Base-by-base conservation (phyloP, 805 yeast species). In the Zygosaccharomyces bailii region DNA sequence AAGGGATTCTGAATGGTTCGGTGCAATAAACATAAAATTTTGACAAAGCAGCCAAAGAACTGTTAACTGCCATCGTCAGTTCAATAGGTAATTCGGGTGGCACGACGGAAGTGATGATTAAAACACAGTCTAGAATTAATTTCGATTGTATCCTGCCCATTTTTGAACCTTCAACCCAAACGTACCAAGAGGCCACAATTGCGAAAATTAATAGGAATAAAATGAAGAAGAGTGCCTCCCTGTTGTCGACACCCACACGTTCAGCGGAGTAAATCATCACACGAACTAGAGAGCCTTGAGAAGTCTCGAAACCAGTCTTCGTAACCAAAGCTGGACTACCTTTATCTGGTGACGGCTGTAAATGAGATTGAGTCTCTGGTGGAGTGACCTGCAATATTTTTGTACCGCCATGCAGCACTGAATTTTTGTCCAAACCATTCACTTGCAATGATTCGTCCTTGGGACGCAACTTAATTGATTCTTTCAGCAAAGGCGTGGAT, bases 41-140 rank as follows among this genome's bases (percentile, higher is more conserved):
- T 56, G 85, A 81, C 53, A 93, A 75, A 2, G 97, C 89, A 47
- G 89, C 80, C 64, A 93, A 74, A 5, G 98, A 90, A 30, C 86
- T 76, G 68, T 93, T 93, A 32, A 93, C 99, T 48, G 99, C 98
- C 91, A 93, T 84, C 10, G 99, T 93, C 57, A 93, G 77, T 72
- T 93, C 99, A 98, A 93, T 93, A 47, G 99, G 99, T 55, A 93
- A 76, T 70, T 93, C 99, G 34, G 99, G 99, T 29, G 99, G 99
- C 32, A 93, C 99, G 52, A 93, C 99, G 40, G 98, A 90, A 14
- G 99, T 93, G 57, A 93, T 79, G 56, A 93, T 95, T 61, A 93
- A 78, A 53, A 93, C 85, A 81, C 99, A 93, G 69, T 93, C 98
- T 61, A 93, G 76, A 53, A 93, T 83, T 66, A 93, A 78, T 69